A percentile compares a stretch with the other conserved stretches of the same genome.
phyloP scores from a whole-genome alignment of 495 filamentous ascomycete species.

The Durotheca rogersii region DNA sequence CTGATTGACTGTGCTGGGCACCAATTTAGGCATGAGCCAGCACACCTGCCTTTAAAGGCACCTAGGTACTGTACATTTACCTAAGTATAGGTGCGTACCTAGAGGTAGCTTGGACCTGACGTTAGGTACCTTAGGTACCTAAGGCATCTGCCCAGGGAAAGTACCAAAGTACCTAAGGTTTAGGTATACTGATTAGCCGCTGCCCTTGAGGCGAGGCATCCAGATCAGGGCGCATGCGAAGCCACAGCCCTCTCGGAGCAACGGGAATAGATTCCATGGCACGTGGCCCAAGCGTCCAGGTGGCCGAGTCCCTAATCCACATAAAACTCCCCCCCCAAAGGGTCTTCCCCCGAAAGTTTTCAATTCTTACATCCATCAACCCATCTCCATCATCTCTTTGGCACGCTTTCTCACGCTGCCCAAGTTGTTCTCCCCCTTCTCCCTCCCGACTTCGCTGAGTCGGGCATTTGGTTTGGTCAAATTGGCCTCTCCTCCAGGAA shows the following conservation, averaged over 20 bases:
- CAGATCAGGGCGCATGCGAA: no score
- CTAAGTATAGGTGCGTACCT: no score
- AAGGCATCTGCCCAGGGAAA: no score
- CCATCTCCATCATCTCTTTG: slow-evolving; percentile 11
- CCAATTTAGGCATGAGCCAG: no score
- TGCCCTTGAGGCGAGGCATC: no score
- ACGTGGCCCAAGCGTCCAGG: not conserved
- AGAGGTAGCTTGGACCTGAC: no score
- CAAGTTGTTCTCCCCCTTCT: slow-evolving; percentile 3
- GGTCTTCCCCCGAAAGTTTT: not conserved
- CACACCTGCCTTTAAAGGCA: not conserved
- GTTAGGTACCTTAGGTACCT: no score
- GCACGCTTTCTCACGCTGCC: slow-evolving; percentile 14
- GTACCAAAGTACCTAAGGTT: no score
- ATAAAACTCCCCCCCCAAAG: not conserved
- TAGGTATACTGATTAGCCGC: no score
- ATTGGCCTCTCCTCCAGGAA: not conserved
- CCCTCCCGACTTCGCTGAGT: slow-evolving; percentile 2
- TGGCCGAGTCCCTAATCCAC: not conserved
- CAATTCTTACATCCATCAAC: slow-evolving; percentile 7
- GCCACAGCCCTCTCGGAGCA: no score
- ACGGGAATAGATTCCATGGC: no score
- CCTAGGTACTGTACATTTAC: no score
- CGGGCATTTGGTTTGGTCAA: slow-evolving; percentile 20
- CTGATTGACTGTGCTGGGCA: not conserved